These are phyloP conservation scores for Dioscorea zingiberensis DNA, from an alignment of 106 monocot species.

Conservation along the genomic window DNA sequence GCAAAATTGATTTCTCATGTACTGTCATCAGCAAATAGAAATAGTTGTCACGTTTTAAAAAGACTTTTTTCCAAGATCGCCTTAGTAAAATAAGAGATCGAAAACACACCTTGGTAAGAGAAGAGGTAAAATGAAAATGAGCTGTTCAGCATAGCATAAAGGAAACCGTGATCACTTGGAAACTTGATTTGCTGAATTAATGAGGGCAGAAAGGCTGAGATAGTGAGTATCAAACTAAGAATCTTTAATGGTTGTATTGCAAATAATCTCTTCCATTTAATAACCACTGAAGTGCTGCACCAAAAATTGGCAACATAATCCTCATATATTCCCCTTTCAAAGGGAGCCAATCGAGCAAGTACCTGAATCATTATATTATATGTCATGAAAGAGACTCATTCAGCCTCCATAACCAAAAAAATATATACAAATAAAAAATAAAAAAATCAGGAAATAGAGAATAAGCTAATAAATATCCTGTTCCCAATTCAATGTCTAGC, in stretches of 20 bases:
- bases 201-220: slow-evolving; percentile 64
- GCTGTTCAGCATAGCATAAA: slow-evolving; percentile 71
- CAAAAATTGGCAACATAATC: slow-evolving; percentile 99
- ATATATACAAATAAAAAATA: neutral
- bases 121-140: slow-evolving; percentile 96
- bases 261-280: slow-evolving; percentile 90
- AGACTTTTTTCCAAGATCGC: no score
- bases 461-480: neutral
- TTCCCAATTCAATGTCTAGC: no score
- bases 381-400: neutral
- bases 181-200: slow-evolving; percentile 70
- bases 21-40: slow-evolving; percentile 33
- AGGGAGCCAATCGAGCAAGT: slow-evolving; percentile 84
- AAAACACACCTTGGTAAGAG: slow-evolving; percentile 80
- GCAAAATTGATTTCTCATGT: slow-evolving; percentile 92
- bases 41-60: neutral
- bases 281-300: slow-evolving; percentile 81
- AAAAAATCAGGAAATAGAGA: neutral
- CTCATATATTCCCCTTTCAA: slow-evolving; percentile 96
- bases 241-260: slow-evolving; percentile 46
- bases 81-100: neutral
- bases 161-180: slow-evolving; percentile 74
- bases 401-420: neutral
- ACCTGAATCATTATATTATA: slow-evolving; percentile 42
- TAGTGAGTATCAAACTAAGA: slow-evolving; percentile 49